Conservation (phyloP, 306 rosid species). For the Purshia tridentata region DNA sequence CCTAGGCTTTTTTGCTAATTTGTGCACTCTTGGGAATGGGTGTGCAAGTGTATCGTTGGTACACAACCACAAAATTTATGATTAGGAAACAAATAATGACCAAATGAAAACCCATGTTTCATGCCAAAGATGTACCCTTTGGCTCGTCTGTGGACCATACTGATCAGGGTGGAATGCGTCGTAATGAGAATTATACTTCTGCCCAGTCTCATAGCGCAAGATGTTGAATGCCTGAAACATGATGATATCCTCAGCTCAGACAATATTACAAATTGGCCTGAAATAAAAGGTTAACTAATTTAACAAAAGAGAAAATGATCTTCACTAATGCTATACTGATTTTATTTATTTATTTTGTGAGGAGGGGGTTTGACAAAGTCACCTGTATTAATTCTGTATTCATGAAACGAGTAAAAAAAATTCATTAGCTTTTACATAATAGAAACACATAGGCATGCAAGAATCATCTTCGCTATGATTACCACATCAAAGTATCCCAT, state of each 20-base stretch:
- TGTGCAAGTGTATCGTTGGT: neutral
- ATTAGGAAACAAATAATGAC: neutral
- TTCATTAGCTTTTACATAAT: neutral
- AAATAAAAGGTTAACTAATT: conserved; percentile 43
- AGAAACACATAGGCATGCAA: neutral
- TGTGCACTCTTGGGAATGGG: neutral
- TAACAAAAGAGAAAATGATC: conserved; percentile 28
- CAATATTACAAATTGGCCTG: conserved; percentile 40
- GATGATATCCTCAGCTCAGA: conserved; percentile 40
- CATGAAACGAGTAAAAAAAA: neutral
- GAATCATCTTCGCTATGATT: neutral
- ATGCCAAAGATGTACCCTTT: conserved; percentile 57
- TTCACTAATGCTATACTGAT: too few species aligned
- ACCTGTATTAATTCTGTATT: too few species aligned
- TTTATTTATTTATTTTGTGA: too few species aligned
- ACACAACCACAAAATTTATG: conserved; percentile 3
- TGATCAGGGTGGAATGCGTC: conserved; percentile 57
- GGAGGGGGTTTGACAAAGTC: too few species aligned
- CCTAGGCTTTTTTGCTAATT: neutral
- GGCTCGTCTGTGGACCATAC: conserved; percentile 74
- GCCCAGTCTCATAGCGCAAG: conserved; percentile 80
- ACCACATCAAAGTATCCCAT: neutral
- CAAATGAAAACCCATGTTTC: conserved; percentile 14
- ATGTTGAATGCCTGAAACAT: conserved; percentile 85
- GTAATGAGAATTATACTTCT: conserved; percentile 74